Base-by-base conservation (phyloP, 345 rosid genomes). In the Hibiscus tridactylites region DNA sequence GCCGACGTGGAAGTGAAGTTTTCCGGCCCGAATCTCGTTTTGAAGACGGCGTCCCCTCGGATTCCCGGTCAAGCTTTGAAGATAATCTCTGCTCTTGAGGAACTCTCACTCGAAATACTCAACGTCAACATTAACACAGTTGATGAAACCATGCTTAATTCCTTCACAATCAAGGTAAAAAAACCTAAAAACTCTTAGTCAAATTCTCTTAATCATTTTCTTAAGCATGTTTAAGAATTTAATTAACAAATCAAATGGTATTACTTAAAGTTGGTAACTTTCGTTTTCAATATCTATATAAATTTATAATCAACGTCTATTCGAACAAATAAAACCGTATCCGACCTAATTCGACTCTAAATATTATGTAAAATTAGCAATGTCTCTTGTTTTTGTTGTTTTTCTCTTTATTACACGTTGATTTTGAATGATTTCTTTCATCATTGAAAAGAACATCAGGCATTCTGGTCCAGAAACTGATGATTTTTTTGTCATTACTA, bases 101-200 rank as follows among this genome's bases (percentile, higher is more conserved):
- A 92, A 59, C 85, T 96, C 13, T 78, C 93, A 2, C 88, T 96
- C 28, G 96, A 92, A 83, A 96, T 91, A 44, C 90, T 96, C 46
- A 79, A 87, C 9, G 87, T 85, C 46, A 86, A 71, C 81, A 80
- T 96, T 75, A 86, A 63, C 76, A 80, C 89, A 6, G 77, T 86
- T 39, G 94, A 96, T 37, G 97, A 91, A 67, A 84, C 86, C 74
- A 82, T 90, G 83, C 87, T 87, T 73, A 86, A 89, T 75, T 88
- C 96, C 83, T 96, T 96, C 87, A 96, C 98, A 60, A 91, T 96
- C 85, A 92, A 96, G 98, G 99, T 96, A 89, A 70, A 24, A 24
- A 10, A 13, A 31, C 4, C 47, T 44, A 44, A 44, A 44, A 44
- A 44, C 47, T 9, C 12, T 9, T 10, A 2, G 13, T 13, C 47